phyloP scores from a whole-genome alignment of 169 alveolate species.

The Eimeria acervulina region DNA sequence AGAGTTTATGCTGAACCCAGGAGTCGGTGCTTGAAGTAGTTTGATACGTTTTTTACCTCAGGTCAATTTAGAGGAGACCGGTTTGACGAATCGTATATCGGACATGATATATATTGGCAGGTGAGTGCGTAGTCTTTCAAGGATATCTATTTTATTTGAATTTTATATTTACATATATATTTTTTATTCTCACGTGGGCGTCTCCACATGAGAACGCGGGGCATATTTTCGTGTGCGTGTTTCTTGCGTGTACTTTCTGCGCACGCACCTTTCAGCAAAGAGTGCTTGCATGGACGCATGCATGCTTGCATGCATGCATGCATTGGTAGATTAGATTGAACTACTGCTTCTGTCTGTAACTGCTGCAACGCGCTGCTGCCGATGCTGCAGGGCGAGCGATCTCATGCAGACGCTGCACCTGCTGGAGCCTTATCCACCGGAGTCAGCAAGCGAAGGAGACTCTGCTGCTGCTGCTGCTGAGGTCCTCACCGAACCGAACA shows the following conservation, averaged over 20 bases:
- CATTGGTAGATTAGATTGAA: too few species aligned
- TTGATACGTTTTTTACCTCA: not conserved
- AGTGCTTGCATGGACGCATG: too few species aligned
- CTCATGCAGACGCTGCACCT: conserved; percentile 42
- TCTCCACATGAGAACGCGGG: too few species aligned
- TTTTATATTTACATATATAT: too few species aligned
- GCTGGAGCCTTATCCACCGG: not conserved
- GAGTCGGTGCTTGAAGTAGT: too few species aligned
- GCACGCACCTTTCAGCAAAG: not conserved
- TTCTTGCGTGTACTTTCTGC: not conserved
- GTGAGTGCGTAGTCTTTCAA: too few species aligned
- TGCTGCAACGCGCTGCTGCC: not conserved
- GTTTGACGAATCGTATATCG: conserved; percentile 68
- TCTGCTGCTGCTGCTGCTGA: not conserved
- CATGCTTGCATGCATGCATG: too few species aligned
- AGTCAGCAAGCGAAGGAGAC: not conserved
- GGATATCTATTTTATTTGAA: too few species aligned
- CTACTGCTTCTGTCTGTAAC: not conserved
- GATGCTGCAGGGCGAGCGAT: conserved; percentile 46
- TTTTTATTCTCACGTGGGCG: too few species aligned
- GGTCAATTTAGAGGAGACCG: conserved; percentile 70
- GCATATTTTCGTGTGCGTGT: not conserved
- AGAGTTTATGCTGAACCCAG: not conserved
- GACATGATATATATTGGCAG: conserved; percentile 52
- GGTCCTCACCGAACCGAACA: not conserved